Evolutionary conservation across 2,329 filamentous ascomycete genomes (phyloP), one percentile per base, ranked within the genome.

Genomic region (Pseudogymnoascus sp.): DNA sequence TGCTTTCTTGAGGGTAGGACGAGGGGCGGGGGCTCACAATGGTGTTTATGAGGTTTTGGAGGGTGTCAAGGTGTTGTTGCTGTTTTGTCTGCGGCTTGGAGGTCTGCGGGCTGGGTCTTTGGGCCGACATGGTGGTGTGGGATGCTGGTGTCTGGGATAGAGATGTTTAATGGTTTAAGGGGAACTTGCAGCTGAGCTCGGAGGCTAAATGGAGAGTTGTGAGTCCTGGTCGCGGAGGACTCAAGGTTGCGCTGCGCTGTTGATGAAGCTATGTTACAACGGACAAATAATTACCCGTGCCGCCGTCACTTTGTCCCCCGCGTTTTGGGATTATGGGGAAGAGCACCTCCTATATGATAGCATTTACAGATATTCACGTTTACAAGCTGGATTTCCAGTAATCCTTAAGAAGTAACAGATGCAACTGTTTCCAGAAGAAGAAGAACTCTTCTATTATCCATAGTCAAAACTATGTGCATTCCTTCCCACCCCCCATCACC

Each of bases 41-140:
- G 64, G 81, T 80, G 66, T 83, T 81, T 66, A 85, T 75, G 67
- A 82, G 78, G 61, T 75, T 73, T 68, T 84, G 77, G n/a, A 85
- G 74, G 62, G 76, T 65, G 64, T 72, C 71, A 58, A 73, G 65
- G 61, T 70, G 70, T 44, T 66, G 63, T 63, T 71, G 44, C 44
- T 51, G 44, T 51, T 51, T 51, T n/a, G 44, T 17, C n/a, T 51
- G 44, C 27, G 10, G 7, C n/a, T 51, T 51, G n/a, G n/a, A 9
- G 10, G 44, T 8, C 13, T 51, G 44, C 44, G 27, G 2, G 5
- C 8, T 5, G n/a, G 27, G 27, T 51, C 27, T 15, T 15, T n/a
- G 44, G 10, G 15, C n/a, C n/a, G 44, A 33, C 44, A 51, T 51
- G 44, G 44, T 51, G 44, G 13, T 51, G 2, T 15, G 13, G n/a